Evolutionary conservation across 495 filamentous ascomycete species (phyloP).

Genomic region (Neurospora tetrasperma): DNA sequence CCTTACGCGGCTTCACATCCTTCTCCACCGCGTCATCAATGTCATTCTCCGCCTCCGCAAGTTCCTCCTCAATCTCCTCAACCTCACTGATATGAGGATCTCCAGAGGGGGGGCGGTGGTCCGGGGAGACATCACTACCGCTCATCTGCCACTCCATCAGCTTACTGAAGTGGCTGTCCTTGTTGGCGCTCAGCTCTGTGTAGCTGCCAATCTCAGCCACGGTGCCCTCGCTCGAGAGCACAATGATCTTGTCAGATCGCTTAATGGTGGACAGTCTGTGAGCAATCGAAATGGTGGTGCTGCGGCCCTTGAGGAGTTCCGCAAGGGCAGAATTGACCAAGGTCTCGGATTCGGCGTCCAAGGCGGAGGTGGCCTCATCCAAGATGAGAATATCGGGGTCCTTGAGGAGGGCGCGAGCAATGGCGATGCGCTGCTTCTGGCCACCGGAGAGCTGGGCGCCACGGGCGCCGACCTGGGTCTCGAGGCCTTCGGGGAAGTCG

Average conservation of each 20-base stretch:
- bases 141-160: constrained; percentile 99
- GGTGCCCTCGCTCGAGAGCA: constrained; percentile 68
- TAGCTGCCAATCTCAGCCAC: constrained; percentile 89
- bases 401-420: constrained; percentile 89
- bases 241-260: constrained; percentile 83
- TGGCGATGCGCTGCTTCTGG: constrained; percentile 96
- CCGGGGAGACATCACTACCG: constrained; percentile 51
- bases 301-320: constrained; percentile 68
- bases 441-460: constrained; percentile 92
- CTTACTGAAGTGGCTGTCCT: constrained; percentile 75
- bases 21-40: constrained; percentile 18
- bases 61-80: constrained; percentile 37
- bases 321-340: constrained; percentile 83
- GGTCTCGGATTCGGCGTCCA: constrained; percentile 97
- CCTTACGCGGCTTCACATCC: constrained; percentile 1
- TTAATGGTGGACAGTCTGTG: constrained; percentile 95
- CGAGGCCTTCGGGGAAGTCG: constrained; percentile 92
- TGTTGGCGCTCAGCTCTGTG: constrained; percentile 57
- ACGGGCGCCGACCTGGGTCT: constrained; percentile 85
- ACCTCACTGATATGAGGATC: constrained; percentile 30
- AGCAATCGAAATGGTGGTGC: constrained; percentile 94
- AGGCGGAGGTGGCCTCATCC: constrained; percentile 86
- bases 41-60: constrained; percentile 29
- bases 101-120: constrained; percentile 7
- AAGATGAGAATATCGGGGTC: constrained; percentile 93